Base-by-base conservation (phyloP, 306 rosid species). In the Trichosanthes cucumerina region DNA sequence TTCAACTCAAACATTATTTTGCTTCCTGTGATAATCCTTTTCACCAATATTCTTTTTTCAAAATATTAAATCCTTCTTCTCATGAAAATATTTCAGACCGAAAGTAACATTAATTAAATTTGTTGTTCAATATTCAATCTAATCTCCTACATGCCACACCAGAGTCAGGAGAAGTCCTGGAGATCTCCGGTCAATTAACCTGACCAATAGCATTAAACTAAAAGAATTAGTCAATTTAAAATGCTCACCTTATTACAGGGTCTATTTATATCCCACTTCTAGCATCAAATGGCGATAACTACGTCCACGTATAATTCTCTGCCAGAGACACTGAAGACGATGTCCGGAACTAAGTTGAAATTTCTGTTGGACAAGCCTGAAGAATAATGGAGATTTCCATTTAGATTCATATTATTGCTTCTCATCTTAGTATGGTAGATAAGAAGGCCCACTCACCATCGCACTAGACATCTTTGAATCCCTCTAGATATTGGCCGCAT, bases 281-380 rank as follows among this genome's bases (percentile, higher is more conserved):
- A 87, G 84, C 97, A 95, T 89, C 88, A 95, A 83, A 88, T 95
- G 99, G 79, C 96, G 99, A 88, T 95, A 95, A 86, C 90, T 89
- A 71, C 97, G 98, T 36, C 98, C 98, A 1, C 96, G 89, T 21
- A 92, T 76, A 80, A 75, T 65, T 85, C 96, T 81, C 72, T 95
- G 99, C 97, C 96, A 95, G 54, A 77, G 68, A 87, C 85, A 95
- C 82, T 38, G 85, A 73, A 92, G 82, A 72, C 53, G 46, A 21
- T 84, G 75, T 57, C 5, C 68, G 41, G 75, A 85, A 43, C 89
- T 80, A 85, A 92, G 79, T 80, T 91, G 93, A 89, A 91, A 83
- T 79, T 84, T 82, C 88, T 92, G 91, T 81, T 91, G 97, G 84
- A 91, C 96, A 78, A 91, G 94, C 99, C 99, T 95, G 90, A 64